Base-by-base conservation (phyloP, 495 filamentous ascomycete genomes). In the Penicillium diatomitis region DNA sequence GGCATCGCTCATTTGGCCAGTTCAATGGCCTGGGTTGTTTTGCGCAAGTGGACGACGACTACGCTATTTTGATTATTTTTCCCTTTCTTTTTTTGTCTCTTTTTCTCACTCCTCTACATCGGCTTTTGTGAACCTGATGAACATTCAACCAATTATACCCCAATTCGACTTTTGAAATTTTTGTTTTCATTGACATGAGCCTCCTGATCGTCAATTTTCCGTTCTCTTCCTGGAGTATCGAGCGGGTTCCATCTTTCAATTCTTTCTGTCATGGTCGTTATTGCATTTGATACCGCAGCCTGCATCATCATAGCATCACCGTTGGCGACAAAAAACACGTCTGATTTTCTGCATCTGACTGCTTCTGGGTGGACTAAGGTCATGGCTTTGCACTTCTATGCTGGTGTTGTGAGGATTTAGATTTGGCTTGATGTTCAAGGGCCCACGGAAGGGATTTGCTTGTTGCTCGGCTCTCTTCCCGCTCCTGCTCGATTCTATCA, bases 111-210 rank as follows among this genome's bases (percentile, higher is more conserved):
- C 31, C 38, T 43, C 41, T 31, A n/a, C 32, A 50, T 49, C 47
- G 11, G 40, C 46, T 48, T 49, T 20, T 20, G 20, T 20, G 20
- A 20, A 20, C 20, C 20, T 20, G 20, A 20, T 44, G 32, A 20
- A 44, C 41, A 44, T 57, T 53, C 55, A 46, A 50, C 56, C 42
- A 47, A 63, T 61, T 63, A 63, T 63, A 63, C 60, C 60, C 60
- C 54, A 8, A 44, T 44, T 44, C 41, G 9, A 44, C 20, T 20
- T 44, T 44, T 44, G 30, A 44, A 44, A 20, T 33, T 32, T 44
- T 44, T 12, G 32, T 33, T 12, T 32, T 20, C 20, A 2, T 20
- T 20, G 20, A 20, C 20, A 20, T 20, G 20, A 20, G 20, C 20
- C 6, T 2, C 10, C 39, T 50, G 51, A 46, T 33, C 38, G 33